phyloP scores from a whole-genome alignment of 768 basidiomycete genomes.

The Boletus pseudopeckii region DNA sequence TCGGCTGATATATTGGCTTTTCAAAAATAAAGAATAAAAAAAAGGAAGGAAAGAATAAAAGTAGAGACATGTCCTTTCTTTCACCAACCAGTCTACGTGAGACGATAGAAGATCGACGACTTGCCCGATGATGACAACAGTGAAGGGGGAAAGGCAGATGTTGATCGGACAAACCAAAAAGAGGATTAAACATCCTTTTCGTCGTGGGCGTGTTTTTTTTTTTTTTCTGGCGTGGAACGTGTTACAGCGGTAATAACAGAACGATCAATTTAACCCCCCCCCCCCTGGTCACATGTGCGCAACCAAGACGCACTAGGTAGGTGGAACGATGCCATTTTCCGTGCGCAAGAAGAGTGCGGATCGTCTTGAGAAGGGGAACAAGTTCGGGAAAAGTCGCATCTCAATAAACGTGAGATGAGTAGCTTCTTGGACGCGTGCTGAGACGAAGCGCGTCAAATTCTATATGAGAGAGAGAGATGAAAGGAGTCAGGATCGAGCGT shows the following conservation, averaged over 20 bases:
- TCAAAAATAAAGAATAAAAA: not conserved
- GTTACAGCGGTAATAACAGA: slow-evolving; percentile 18
- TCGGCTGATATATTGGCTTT: not conserved
- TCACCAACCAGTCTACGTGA: not conserved
- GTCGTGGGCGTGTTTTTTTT: slow-evolving; percentile 4
- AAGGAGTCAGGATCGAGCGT: slow-evolving; percentile 16
- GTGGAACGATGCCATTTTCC: slow-evolving; percentile 7
- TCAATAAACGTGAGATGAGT: too few relatives aligned
- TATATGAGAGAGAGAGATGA: slow-evolving; percentile 10
- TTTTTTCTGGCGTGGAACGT: not conserved
- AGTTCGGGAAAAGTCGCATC: not conserved
- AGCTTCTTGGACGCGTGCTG: slow-evolving; percentile 4
- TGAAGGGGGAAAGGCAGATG: not conserved
- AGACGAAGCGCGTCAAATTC: not conserved
- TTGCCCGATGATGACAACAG: not conserved
- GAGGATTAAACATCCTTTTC: not conserved
- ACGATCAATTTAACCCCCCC: not conserved
- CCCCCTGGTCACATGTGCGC: not conserved
- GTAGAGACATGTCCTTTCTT: not conserved
- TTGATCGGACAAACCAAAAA: slow-evolving; percentile 1
- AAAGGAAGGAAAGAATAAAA: not conserved
- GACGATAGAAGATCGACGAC: slow-evolving; percentile 6
- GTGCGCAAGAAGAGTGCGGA: slow-evolving; percentile 11
- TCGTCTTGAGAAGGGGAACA: slow-evolving; percentile 20
- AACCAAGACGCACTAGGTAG: slow-evolving; percentile 2